Percentiles rank a stretch among this genome's conserved stretches.
Conservation (phyloP, 2,329 filamentous ascomycete species). For the Aulographum hederae region DNA sequence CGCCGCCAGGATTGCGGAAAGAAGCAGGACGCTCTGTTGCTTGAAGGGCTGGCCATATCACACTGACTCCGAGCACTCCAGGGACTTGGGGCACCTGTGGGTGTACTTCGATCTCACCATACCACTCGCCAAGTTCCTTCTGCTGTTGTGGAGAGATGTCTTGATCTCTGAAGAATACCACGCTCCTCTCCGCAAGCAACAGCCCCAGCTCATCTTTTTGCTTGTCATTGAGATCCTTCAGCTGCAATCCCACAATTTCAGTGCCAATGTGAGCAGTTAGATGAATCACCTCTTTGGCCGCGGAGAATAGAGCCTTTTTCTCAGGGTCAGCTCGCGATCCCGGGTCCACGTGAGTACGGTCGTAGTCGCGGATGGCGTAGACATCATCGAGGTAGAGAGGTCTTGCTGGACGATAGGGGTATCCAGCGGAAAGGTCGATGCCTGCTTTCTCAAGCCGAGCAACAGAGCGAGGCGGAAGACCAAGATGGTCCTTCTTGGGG, state of each 20-base stretch:
- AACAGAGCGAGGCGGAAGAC: slow-evolving; percentile 37
- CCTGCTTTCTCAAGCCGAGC: slow-evolving; percentile 47
- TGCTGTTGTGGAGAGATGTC: slow-evolving; percentile 9
- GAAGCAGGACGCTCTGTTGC: slow-evolving; percentile 41
- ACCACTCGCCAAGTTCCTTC: slow-evolving; percentile 36
- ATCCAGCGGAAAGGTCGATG: slow-evolving; percentile 50
- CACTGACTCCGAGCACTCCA: slow-evolving; percentile 32
- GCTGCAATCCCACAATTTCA: slow-evolving; percentile 43
- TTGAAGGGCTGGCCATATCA: slow-evolving; percentile 53
- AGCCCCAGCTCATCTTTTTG: slow-evolving; percentile 45
- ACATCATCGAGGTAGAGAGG: slow-evolving; percentile 55
- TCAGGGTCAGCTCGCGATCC: slow-evolving; percentile 46
- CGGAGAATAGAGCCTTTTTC: slow-evolving; percentile 40
- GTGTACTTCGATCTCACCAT: slow-evolving; percentile 16
- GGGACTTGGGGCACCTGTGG: slow-evolving; percentile 56
- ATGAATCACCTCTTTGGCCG: slow-evolving; percentile 44
- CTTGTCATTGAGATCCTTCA: slow-evolving; percentile 40
- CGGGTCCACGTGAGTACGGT: slow-evolving; percentile 38
- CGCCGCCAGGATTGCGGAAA: slow-evolving; percentile 50
- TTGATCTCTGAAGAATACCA: slow-evolving; percentile 51
- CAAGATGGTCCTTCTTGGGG: slow-evolving; percentile 45
- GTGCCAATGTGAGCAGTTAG: slow-evolving; percentile 45
- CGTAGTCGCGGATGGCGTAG: slow-evolving; percentile 42
- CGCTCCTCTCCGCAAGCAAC: slow-evolving; percentile 43
- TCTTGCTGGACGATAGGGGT: slow-evolving; percentile 49